A percentile compares a stretch with the other conserved stretches of the same genome.
Evolutionary conservation across 1,139 yeast species (phyloP).

Genomic region (Suhomyces anneliseae): DNA sequence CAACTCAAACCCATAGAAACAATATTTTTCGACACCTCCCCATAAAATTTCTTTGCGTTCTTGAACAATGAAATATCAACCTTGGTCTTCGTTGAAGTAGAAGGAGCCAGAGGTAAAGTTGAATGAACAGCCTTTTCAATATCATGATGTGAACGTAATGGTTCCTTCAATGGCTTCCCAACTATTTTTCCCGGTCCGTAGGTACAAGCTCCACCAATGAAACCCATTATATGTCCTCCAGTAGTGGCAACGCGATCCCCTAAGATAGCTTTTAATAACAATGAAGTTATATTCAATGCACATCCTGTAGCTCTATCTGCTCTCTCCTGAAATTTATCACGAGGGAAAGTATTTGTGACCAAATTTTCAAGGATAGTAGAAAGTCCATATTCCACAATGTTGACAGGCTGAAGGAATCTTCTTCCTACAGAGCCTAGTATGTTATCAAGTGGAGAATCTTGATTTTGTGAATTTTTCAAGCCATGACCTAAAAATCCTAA

Average conservation of each 20-base stretch:
- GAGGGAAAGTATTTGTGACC: conserved; percentile 53
- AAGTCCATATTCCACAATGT: conserved; percentile 56
- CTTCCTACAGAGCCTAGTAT: conserved; percentile 31
- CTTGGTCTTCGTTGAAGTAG: conserved; percentile 29
- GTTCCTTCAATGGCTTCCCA: conserved; percentile 47
- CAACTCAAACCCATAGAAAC: conserved; percentile 51
- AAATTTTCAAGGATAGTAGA: conserved; percentile 55
- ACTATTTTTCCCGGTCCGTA: conserved; percentile 59
- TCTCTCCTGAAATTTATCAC: conserved; percentile 46
- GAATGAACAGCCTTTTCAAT: conserved; percentile 43
- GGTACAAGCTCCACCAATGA: conserved; percentile 61
- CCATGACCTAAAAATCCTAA: conserved; percentile 46
- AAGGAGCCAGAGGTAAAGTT: conserved; percentile 30
- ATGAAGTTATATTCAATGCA: conserved; percentile 62
- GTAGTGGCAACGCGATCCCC: conserved; percentile 35
- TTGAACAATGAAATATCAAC: conserved; percentile 35
- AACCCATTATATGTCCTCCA: conserved; percentile 63
- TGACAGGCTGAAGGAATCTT: conserved; percentile 48
- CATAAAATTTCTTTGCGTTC: conserved; percentile 45
- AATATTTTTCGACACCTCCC: conserved; percentile 40
- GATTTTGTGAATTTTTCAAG: not conserved
- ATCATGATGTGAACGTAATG: conserved; percentile 61
- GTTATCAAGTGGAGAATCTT: conserved; percentile 13
- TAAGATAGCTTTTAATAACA: conserved; percentile 45
- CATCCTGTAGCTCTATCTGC: conserved; percentile 63